Evolutionary conservation across 2,329 filamentous ascomycete species (phyloP), one percentile per base, ranked within the genome.

Genomic region (Xylariales sp.): DNA sequence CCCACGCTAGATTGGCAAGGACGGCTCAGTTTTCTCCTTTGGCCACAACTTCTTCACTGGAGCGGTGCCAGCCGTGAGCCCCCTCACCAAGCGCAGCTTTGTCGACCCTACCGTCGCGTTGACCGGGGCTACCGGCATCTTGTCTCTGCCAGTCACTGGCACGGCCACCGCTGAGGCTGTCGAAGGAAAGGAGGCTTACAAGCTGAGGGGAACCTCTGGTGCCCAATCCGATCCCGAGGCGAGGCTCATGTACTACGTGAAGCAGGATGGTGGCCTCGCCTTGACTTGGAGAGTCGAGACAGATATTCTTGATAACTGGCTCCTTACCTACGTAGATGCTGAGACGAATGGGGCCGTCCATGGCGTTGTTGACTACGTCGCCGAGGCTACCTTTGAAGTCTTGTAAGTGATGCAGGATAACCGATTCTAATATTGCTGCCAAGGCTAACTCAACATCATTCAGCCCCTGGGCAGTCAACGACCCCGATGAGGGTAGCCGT

Each of bases 231-330:
- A 77, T 41, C 76, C 76, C 1, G 66, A 75, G 48, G 74, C 73
- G 4, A 68, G 67, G 43, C 62, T 80, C 3, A 68, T 75, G 25
- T 81, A 80, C 55, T 62, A 78, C 29, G 61, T 68, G 47, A 71
- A 68, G 41, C 51, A 60, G 1, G 66, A 74, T 28, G 66, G 65
- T 32, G 57, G 50, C 2, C 60, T 81, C 5, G 63, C 62, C 6
- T 60, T 79, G 15, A 62, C 71, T 0, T 81, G 76, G 76, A 62
- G 75, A 50, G 61, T 81, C 10, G 75, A 80, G 63, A 80, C 75
- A 3, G 74, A 80, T 40, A 55, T 77, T 28, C 42, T 63, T 7
- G 66, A 70, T 42, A 74, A 78, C 57, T 81, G 74, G 74, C 65
- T 80, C n/a, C 55, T 77, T 29, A 71, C 72, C 2, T 81, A 80